Conservation (phyloP, 2,329 filamentous ascomycete genomes). For the Fusarium phyllophilum region DNA sequence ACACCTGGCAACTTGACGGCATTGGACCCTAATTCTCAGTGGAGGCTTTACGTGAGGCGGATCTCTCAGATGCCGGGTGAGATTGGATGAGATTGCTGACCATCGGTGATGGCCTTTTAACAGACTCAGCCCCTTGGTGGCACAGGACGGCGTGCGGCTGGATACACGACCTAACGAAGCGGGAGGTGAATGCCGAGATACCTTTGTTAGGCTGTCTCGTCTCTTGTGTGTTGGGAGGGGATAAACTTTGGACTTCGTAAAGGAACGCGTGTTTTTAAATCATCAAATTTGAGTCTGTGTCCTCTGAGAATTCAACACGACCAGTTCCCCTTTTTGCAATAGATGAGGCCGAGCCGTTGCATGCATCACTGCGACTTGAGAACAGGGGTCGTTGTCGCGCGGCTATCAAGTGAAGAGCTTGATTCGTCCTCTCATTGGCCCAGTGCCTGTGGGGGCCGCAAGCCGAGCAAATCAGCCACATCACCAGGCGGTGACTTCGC, state of each 20-base stretch:
- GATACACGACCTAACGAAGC: background rate
- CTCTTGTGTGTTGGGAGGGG: background rate
- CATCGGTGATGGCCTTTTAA: slow-evolving; percentile 16
- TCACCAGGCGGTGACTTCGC: slow-evolving; percentile 37
- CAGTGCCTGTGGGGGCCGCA: slow-evolving; percentile 26
- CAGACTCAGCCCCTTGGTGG: slow-evolving; percentile 29
- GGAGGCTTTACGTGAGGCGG: slow-evolving; percentile 24
- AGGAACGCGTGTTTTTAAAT: slow-evolving; percentile 16
- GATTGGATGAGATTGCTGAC: slow-evolving; percentile 37
- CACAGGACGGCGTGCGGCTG: slow-evolving; percentile 22
- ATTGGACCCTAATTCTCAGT: slow-evolving; percentile 1
- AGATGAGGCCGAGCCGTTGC: slow-evolving; percentile 24
- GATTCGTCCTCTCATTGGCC: slow-evolving; percentile 29
- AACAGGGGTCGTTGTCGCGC: slow-evolving; percentile 42
- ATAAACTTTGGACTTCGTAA: slow-evolving; percentile 7
- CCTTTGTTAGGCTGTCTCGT: background rate
- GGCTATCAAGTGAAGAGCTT: slow-evolving; percentile 33
- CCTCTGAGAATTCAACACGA: slow-evolving; percentile 30
- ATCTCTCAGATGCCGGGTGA: slow-evolving; percentile 24
- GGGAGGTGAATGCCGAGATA: slow-evolving; percentile 1
- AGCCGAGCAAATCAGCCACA: slow-evolving; percentile 43
- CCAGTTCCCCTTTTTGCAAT: slow-evolving; percentile 24
- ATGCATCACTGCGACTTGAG: slow-evolving; percentile 11
- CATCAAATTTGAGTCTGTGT: slow-evolving; percentile 10
- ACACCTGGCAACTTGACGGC: background rate